Conservation (phyloP, 1,284 basidiomycete genomes). For the Apiotrichum veenhuisii region DNA sequence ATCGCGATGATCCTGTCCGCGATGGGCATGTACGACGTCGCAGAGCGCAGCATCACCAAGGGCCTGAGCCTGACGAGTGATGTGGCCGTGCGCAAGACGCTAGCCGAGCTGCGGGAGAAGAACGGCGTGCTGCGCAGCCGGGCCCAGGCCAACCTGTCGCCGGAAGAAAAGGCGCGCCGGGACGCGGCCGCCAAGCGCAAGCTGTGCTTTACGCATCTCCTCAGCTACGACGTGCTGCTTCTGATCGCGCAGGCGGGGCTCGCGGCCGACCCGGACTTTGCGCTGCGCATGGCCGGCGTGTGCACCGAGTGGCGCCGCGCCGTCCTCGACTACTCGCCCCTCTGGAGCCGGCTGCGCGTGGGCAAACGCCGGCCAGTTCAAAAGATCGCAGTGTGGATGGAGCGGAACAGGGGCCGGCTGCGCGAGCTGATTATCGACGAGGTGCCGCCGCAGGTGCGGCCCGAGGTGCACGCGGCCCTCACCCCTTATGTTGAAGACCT, state of each 20-base stretch:
- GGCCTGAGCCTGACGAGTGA: slow-evolving; percentile 2
- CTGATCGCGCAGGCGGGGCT: slow-evolving; percentile 27
- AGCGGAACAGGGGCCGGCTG: slow-evolving; percentile 22
- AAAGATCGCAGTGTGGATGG: slow-evolving; percentile 19
- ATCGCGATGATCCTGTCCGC: slow-evolving; percentile 23
- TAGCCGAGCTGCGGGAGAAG: slow-evolving; percentile 5
- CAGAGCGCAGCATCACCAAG: slow-evolving; percentile 11
- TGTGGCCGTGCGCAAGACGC: not conserved
- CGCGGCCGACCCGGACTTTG: slow-evolving; percentile 20
- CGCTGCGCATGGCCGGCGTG: slow-evolving; percentile 30
- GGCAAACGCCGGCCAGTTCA: slow-evolving; percentile 19
- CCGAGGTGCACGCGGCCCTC: not conserved
- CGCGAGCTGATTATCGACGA: slow-evolving; percentile 14
- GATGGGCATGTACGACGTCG: slow-evolving; percentile 12
- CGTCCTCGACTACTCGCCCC: slow-evolving; percentile 13
- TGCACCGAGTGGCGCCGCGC: slow-evolving; percentile 30
- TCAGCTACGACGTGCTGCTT: slow-evolving; percentile 32
- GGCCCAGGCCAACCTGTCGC: not conserved
- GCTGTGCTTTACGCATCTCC: slow-evolving; percentile 29
- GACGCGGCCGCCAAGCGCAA: slow-evolving; percentile 7
- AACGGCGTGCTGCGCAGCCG: not conserved
- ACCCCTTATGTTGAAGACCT: not conserved
- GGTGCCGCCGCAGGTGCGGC: not conserved
- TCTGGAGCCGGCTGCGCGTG: slow-evolving; percentile 30
- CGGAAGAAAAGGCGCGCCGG: slow-evolving; percentile 2